Evolutionary conservation across 192 early-diverging fungal genomes (phyloP), one percentile per base, ranked within the genome.

Genomic region (Ambispora gerdemannii): DNA sequence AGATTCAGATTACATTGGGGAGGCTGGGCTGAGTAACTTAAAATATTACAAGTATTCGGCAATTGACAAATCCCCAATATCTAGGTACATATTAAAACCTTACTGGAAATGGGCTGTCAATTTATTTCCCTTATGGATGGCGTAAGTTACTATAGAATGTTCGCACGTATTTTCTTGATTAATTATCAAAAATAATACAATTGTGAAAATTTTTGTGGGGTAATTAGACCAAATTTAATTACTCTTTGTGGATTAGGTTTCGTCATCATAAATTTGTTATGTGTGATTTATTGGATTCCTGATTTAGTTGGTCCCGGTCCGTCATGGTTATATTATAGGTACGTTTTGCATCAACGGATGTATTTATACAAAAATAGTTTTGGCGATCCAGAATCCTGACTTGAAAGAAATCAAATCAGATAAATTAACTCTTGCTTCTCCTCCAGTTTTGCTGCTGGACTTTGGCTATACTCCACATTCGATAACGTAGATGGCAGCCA

Each of bases 51-150:
- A 83, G 74, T 94, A 94, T 77, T 79, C 81, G 27, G 82, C 89
- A 15, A 82, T 91, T 31, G 93, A 94, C 79, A 88, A 93, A 84
- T 94, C 92, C 17, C 88, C 87, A 38, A 75, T 93, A 27, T 87
- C 92, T 33, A 86, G 90, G 61, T 93, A 94, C 74, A 79, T 96
- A 30, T 81, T 95, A 27, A 81, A 77, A 28, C 93, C 88, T 72
- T 96, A 95, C 77, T 96, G 95, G 94, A 91, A 91, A 74, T 91
- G 89, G 86, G 87, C 89, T 19, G 89, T 94, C 31, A 89, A 87
- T 11, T 75, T 93, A 52, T 94, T 96, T 76, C 95, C 95, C 19
- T 78, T 90, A 74, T 96, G 93, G 93, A 87, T 96, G 86, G 95
- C 95, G 90, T 92, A 88, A 89, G 89, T 92, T 52, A 2, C n/a